Conservation (phyloP, 2,329 filamentous ascomycete species). For the Sclerotiophoma versabilis region DNA sequence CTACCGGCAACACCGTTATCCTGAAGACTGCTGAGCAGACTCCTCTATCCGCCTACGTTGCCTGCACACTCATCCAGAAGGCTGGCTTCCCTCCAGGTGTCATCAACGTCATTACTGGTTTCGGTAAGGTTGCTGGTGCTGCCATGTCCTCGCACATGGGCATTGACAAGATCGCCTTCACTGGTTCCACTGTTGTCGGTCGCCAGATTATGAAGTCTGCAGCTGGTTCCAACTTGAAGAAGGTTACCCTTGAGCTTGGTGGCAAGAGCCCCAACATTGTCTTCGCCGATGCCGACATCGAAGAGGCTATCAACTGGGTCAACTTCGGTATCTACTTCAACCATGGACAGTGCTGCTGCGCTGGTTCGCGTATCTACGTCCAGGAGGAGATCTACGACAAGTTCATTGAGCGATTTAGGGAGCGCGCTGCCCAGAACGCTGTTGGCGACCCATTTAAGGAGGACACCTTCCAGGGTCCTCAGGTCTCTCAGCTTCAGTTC, state of each 20-base stretch:
- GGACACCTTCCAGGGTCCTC: conserved; percentile 86
- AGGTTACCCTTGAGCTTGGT: conserved; percentile 80
- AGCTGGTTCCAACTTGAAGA: conserved; percentile 79
- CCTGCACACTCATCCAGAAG: conserved; percentile 72
- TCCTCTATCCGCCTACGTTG: conserved; percentile 72
- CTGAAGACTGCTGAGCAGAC: conserved; percentile 81
- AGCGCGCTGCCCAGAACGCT: conserved; percentile 74
- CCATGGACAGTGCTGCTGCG: conserved; percentile 71
- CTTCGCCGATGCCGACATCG: conserved; percentile 79
- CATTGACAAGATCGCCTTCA: conserved; percentile 84
- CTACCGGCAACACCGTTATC: conserved; percentile 74
- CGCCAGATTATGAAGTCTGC: conserved; percentile 82
- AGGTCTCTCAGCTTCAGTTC: conserved; percentile 84
- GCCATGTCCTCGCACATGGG: conserved; percentile 79
- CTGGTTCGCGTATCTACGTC: conserved; percentile 83
- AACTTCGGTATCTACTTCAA: conserved; percentile 69
- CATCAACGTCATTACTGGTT: conserved; percentile 78
- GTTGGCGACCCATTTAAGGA: conserved; percentile 83
- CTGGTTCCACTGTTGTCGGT: conserved; percentile 76
- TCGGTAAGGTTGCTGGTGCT: conserved; percentile 79
- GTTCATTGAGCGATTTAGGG: conserved; percentile 82
- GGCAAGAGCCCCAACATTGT: conserved; percentile 84
- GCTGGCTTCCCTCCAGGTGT: conserved; percentile 81
- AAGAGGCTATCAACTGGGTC: conserved; percentile 79
- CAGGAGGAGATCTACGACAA: conserved; percentile 88